Evolutionary conservation across 1,139 yeast genomes (phyloP), one percentile per base, ranked within the genome.

Genomic region (Protomyces gravidus): DNA sequence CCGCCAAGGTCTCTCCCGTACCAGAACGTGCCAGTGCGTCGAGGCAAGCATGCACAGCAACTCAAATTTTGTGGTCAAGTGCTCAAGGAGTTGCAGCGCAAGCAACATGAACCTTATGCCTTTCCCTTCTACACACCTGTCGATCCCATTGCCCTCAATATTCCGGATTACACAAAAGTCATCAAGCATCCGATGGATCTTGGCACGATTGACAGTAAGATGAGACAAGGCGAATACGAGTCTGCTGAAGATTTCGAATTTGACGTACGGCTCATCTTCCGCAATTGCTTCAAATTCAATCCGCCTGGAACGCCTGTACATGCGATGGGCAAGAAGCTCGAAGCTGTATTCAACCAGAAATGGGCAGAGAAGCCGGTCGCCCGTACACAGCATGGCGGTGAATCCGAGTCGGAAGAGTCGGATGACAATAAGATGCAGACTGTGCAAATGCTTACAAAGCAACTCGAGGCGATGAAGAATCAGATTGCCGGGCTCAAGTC

Each of bases 281-380:
- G 80, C 63, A 92, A 92, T 74, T 92, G 98, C 74, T 92, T 88
- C 72, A 78, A 80, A 25, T 92, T 92, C 75, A 94, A 92, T 72
- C 97, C 98, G 1, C 96, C 88, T 68, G 96, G 96, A 6, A 84
- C 96, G 9, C 95, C 95, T 50, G 98, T 94, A 42, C 89, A 90
- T 71, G 80, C 82, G 80, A 87, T 92, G 96, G 98, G 98, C 26
- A 95, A 88, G 70, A 81, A 89, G 67, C 76, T 92, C 63, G 97
- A 92, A 71, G 83, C 83, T 27, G 80, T 87, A 5, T 92, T 92
- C 70, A 88, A 89, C 68, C 84, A 86, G 69, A 86, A 84, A 71
- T 92, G 97, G 97, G 80, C 82, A 15, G 90, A 88, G 66, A 81
- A 85, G 73, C 98, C 98, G n/a, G 75, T 80, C 25, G 82, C 83